phyloP scores from a whole-genome alignment of 169 alveolate genomes.

The Perkinsus marinus region DNA sequence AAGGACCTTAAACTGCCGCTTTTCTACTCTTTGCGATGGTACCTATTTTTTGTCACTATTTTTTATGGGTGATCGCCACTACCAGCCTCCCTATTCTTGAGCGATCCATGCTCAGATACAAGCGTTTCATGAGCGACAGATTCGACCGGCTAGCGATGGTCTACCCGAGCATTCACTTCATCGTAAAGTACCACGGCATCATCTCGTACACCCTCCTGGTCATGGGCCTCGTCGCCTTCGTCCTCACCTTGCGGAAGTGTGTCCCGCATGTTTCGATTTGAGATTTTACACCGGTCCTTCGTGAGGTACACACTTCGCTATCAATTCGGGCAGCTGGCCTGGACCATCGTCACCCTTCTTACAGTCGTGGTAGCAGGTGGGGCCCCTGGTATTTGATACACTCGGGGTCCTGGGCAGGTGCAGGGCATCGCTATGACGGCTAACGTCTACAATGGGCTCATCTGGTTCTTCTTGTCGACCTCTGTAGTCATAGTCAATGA shows the following conservation, averaged over 20 bases:
- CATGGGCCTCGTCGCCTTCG: constrained; percentile 78
- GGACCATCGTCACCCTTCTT: constrained; percentile 50
- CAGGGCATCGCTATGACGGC: constrained; percentile 60
- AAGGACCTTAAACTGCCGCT: constrained; percentile 43
- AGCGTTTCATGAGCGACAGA: constrained; percentile 8
- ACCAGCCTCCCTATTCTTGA: neutral
- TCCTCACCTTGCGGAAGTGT: constrained; percentile 67
- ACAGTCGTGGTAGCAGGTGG: constrained; percentile 38
- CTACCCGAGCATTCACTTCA: constrained; percentile 25
- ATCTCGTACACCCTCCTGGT: constrained; percentile 57
- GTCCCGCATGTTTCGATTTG: neutral
- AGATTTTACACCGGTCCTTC: neutral
- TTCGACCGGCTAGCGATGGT: neutral
- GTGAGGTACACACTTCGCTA: constrained; percentile 51
- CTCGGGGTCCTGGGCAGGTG: neutral
- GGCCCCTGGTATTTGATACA: neutral
- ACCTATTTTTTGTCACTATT: neutral
- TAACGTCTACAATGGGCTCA: constrained; percentile 79
- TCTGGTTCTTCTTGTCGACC: constrained; percentile 91
- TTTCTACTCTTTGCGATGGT: constrained; percentile 16
- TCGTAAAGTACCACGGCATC: constrained; percentile 70
- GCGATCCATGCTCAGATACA: constrained; percentile 4
- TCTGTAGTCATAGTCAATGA: constrained; percentile 84
- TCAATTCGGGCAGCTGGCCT: constrained; percentile 82
- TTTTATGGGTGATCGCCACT: neutral